These are phyloP conservation scores for Phlyctochytrium planicorne DNA, from an alignment of 192 early-diverging fungal genomes.

Conservation along the genomic window DNA sequence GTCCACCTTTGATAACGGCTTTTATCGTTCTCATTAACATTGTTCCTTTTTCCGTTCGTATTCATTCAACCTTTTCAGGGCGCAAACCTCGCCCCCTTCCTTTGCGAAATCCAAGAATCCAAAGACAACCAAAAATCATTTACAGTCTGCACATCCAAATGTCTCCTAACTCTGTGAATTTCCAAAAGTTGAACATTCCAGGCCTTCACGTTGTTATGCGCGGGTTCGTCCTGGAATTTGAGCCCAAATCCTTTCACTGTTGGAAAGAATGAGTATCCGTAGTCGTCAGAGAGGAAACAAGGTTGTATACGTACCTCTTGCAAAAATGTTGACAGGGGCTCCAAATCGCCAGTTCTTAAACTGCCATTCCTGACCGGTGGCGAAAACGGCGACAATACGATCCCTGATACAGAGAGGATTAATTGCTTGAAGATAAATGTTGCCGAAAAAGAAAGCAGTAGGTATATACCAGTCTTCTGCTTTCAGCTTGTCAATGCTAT, in stretches of 20 bases:
- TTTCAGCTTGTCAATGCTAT: conserved; percentile 70
- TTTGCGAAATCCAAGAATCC: conserved; percentile 37
- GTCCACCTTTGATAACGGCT: no score
- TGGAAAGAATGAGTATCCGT: background rate
- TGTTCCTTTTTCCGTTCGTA: no score
- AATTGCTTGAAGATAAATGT: background rate
- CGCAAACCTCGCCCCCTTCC: conserved; percentile 25
- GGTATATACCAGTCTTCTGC: conserved; percentile 73
- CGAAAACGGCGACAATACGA: conserved; percentile 85
- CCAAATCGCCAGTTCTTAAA: conserved; percentile 91
- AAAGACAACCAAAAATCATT: conserved; percentile 53
- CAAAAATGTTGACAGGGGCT: conserved; percentile 80
- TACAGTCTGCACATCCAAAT: conserved; percentile 49
- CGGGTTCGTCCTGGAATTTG: conserved; percentile 51
- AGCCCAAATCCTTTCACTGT: conserved; percentile 52
- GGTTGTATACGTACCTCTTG: conserved; percentile 41
- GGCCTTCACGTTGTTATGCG: conserved; percentile 34
- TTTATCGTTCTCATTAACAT: no score
- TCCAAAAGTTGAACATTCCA: conserved; percentile 49
- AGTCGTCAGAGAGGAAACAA: background rate
- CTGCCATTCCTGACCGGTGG: conserved; percentile 90
- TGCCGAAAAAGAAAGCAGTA: background rate
- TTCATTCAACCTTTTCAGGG: no score
- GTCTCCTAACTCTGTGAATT: conserved; percentile 46
- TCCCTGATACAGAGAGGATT: conserved; percentile 25